Percentiles rank a stretch among this genome's conserved stretches.
Conservation (phyloP, 2,329 filamentous ascomycete genomes). For the Zasmidium cellare region DNA sequence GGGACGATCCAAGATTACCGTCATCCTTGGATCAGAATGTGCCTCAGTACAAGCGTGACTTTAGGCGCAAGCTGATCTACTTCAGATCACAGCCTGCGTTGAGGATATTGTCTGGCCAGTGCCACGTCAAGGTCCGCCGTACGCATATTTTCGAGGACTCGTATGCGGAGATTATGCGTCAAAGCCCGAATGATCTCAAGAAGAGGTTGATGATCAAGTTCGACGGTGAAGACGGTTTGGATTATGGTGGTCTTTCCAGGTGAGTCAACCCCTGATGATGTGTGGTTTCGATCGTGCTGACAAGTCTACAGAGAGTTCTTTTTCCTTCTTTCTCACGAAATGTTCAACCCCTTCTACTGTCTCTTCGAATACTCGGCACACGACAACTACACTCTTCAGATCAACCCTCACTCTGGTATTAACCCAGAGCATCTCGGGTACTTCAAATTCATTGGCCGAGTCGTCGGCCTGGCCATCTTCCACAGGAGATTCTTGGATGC, state of each 20-base stretch:
- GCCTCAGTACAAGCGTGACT: constrained; percentile 98
- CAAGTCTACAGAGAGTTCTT: constrained; percentile 78
- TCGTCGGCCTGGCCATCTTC: constrained; percentile 96
- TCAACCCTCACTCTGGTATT: constrained; percentile 98
- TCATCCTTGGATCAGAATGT: constrained; percentile 98
- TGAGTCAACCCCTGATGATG: constrained; percentile 45
- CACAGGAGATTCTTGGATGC: constrained; percentile 95
- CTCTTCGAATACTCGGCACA: constrained; percentile 99
- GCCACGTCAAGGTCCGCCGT: constrained; percentile 94
- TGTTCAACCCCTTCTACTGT: constrained; percentile 99
- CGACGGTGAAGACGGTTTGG: constrained; percentile 94
- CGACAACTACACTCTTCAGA: constrained; percentile 99
- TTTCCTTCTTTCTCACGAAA: constrained; percentile 97
- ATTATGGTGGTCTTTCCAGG: constrained; percentile 93
- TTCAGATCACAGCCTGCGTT: constrained; percentile 97
- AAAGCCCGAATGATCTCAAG: constrained; percentile 93
- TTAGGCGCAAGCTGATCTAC: constrained; percentile 96
- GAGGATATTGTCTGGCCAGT: constrained; percentile 92
- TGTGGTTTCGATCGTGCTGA: too few relatives aligned
- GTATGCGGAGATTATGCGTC: constrained; percentile 96
- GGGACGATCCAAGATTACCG: constrained; percentile 93
- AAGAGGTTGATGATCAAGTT: constrained; percentile 99
- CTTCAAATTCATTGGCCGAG: constrained; percentile 98
- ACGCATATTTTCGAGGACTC: constrained; percentile 99
- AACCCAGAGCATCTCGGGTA: constrained; percentile 99